These are phyloP conservation scores for Tubosaeta sp. DNA, from an alignment of 768 basidiomycete genomes.

Conservation along the genomic window DNA sequence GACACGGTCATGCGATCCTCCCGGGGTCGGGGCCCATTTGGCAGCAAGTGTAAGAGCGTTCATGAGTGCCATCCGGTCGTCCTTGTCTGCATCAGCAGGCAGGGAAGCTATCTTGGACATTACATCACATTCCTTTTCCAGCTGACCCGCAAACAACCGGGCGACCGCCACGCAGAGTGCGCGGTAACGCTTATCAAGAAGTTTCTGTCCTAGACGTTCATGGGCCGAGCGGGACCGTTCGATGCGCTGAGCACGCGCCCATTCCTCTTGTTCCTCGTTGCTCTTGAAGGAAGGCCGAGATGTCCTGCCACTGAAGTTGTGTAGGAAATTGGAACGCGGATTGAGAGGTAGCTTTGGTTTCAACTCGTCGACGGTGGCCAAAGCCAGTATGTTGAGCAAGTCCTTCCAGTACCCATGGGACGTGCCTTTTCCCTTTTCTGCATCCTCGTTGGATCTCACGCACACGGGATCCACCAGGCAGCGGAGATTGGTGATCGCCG, in stretches of 20 bases:
- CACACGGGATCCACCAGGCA: slow-evolving; percentile 52
- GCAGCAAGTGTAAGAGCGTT: slow-evolving; percentile 47
- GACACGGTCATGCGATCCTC: slow-evolving; percentile 53
- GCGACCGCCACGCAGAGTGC: slow-evolving; percentile 63
- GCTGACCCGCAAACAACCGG: slow-evolving; percentile 52
- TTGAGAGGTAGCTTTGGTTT: background rate
- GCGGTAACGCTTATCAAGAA: slow-evolving; percentile 47
- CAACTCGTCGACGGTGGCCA: slow-evolving; percentile 54
- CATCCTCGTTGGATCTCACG: slow-evolving; percentile 9
- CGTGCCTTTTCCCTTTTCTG: slow-evolving; percentile 4
- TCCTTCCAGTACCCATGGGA: slow-evolving; percentile 76
- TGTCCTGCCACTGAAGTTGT: slow-evolving; percentile 16
- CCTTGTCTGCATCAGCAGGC: slow-evolving; percentile 23
- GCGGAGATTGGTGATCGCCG: slow-evolving; percentile 59
- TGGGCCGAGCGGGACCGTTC: slow-evolving; percentile 28
- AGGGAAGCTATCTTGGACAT: slow-evolving; percentile 37
- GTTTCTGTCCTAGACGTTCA: slow-evolving; percentile 36
- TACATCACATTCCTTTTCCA: slow-evolving; percentile 44
- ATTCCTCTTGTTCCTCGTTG: slow-evolving; percentile 22
- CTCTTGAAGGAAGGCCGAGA: slow-evolving; percentile 24
- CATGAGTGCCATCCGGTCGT: slow-evolving; percentile 11
- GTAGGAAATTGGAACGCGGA: slow-evolving; percentile 22
- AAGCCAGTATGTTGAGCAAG: slow-evolving; percentile 60
- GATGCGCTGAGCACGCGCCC: slow-evolving; percentile 17
- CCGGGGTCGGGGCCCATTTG: slow-evolving; percentile 70